Percentiles rank a stretch among this genome's conserved stretches.
Conservation (phyloP, 2,329 filamentous ascomycete species). For the Cercospora berteroae region DNA sequence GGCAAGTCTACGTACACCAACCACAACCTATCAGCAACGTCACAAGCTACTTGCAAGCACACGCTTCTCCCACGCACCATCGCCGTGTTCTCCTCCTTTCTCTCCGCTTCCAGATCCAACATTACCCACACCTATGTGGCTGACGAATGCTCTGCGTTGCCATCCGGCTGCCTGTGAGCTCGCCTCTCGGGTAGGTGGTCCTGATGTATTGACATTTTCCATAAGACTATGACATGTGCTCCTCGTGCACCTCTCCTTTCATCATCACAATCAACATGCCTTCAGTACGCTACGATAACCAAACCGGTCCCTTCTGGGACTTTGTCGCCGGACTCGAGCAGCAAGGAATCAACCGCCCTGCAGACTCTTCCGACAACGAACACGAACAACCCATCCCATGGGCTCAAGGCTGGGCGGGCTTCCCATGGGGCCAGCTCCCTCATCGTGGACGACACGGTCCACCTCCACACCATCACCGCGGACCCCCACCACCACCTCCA, state of each 20-base stretch:
- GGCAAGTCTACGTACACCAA: constrained; percentile 20
- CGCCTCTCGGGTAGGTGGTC: constrained; percentile 16
- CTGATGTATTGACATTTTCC: background rate
- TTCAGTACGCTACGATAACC: constrained; percentile 54
- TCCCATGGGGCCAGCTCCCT: constrained; percentile 35
- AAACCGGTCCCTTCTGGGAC: constrained; percentile 57
- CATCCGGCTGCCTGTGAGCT: constrained; percentile 17
- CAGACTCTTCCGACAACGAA: constrained; percentile 34
- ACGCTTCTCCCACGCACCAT: constrained; percentile 15
- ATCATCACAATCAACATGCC: constrained; percentile 46
- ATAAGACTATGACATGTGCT: constrained; percentile 11
- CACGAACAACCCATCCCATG: constrained; percentile 28
- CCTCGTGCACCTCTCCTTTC: constrained; percentile 6
- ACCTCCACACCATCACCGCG: constrained; percentile 26
- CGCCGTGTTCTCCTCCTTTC: constrained; percentile 13
- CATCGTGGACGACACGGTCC: constrained; percentile 30
- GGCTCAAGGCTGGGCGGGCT: constrained; percentile 41
- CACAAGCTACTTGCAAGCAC: constrained; percentile 19
- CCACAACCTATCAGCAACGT: constrained; percentile 21
- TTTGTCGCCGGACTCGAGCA: constrained; percentile 53
- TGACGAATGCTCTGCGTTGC: constrained; percentile 18
- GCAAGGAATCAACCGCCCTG: constrained; percentile 40
- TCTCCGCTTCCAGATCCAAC: constrained; percentile 1
- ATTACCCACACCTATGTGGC: constrained; percentile 8
- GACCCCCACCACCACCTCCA: constrained; percentile 22